phyloP scores from a whole-genome alignment of 2,329 filamentous ascomycete genomes.

The Aureobasidium sp. region DNA sequence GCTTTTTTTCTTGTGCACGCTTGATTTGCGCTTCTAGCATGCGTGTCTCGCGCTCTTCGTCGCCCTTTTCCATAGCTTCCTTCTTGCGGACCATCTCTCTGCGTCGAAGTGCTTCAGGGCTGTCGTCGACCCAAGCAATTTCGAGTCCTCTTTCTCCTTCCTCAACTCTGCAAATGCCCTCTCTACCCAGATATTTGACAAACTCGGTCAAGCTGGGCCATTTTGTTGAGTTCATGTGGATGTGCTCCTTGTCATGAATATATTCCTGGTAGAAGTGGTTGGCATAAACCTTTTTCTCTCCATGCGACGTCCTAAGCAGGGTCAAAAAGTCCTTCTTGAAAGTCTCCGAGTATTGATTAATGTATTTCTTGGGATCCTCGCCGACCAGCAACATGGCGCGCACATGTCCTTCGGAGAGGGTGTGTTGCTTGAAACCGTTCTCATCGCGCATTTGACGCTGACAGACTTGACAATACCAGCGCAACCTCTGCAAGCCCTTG shows the following conservation, averaged over 20 bases:
- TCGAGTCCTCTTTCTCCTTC: constrained; percentile 82
- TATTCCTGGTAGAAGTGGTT: constrained; percentile 96
- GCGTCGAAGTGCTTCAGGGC: constrained; percentile 71
- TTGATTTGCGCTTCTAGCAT: constrained; percentile 78
- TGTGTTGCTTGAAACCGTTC: constrained; percentile 81
- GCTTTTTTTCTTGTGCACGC: constrained; percentile 59
- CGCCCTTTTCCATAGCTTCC: constrained; percentile 80
- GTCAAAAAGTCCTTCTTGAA: constrained; percentile 75
- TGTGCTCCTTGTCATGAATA: constrained; percentile 77
- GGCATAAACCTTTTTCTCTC: constrained; percentile 79
- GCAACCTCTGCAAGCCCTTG: constrained; percentile 67
- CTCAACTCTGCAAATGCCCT: constrained; percentile 84
- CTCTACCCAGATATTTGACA: constrained; percentile 74
- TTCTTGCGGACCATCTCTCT: constrained; percentile 76
- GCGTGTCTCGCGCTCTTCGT: constrained; percentile 81
- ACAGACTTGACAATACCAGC: constrained; percentile 86
- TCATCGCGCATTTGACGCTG: constrained; percentile 71
- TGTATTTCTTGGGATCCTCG: constrained; percentile 76
- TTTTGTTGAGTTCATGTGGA: constrained; percentile 90
- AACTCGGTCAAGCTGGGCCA: constrained; percentile 88
- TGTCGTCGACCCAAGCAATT: constrained; percentile 87
- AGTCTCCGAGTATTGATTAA: constrained; percentile 72
- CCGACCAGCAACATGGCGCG: constrained; percentile 84
- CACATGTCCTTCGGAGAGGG: constrained; percentile 75
- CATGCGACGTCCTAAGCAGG: constrained; percentile 73